Evolutionary conservation across 2,329 filamentous ascomycete genomes (phyloP), one percentile per base, ranked within the genome.

Genomic region (Ophiostoma quercus): DNA sequence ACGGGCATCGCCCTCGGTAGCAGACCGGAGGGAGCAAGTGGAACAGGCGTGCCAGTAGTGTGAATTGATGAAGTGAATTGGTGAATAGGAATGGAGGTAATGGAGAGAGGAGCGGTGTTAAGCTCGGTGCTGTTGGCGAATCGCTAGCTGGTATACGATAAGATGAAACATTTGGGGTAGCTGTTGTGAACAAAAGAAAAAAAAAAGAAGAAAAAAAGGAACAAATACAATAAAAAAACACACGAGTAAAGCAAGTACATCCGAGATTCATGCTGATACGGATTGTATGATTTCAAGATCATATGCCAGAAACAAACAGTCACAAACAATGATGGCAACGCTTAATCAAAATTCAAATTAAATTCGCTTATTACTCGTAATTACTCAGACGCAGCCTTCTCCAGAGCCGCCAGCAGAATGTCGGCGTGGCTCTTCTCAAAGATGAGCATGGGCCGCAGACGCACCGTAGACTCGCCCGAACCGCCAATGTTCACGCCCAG

Each of bases 351-450:
- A 63, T 14, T 19, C 60, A 62, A 7, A 29, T 16, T 62, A 47
- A 47, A 47, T 47, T 47, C 43, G 43, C 43, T 43, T 47, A 47
- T 47, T 47, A n/a, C 43, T 47, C 43, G 43, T 47, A 47, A 47
- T 34, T 65, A 66, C 65, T 29, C 65, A 11, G 67, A 32, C 25
- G 88, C 85, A 74, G 92, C 83, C 83, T 90, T 92, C 83, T 96
- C 92, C 74, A 96, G 77, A 32, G 85, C 85, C 75, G 92, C 92
- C 66, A 96, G 80, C 75, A 97, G 82, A 72, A 97, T 88, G 80
- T 97, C 91, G 25, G 91, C 94, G 80, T 98, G 94, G 78, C 90
- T 87, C 84, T 92, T 87, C 86, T 96, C 91, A 84, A 97, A 95
- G 76, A 94, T 89, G 75, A 97, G 82, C 93, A 97, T 97, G 60